These are phyloP conservation scores for Begonia peltatifolia DNA, from an alignment of 306 rosid genomes.

Conservation along the genomic window DNA sequence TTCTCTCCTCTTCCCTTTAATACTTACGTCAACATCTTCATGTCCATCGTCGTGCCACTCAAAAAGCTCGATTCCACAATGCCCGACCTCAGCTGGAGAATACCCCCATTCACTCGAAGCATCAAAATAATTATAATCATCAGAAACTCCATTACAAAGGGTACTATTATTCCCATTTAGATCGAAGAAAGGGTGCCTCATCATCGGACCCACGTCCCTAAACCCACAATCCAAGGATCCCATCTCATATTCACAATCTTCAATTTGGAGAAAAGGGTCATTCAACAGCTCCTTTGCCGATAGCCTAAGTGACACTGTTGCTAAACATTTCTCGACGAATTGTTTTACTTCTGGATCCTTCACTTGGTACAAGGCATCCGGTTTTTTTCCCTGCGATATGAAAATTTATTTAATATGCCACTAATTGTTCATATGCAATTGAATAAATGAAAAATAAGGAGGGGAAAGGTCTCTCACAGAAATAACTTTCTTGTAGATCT, in stretches of 20 bases:
- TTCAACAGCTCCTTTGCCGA: slow-evolving; percentile 84
- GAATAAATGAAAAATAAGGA: not conserved
- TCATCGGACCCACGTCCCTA: slow-evolving; percentile 19
- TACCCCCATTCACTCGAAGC: slow-evolving; percentile 12
- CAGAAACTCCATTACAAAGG: slow-evolving; percentile 16
- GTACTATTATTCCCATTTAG: slow-evolving; percentile 19
- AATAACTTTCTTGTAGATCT: slow-evolving; percentile 90
- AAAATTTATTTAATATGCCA: too few species aligned
- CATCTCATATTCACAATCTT: slow-evolving; percentile 41
- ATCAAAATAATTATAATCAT: slow-evolving; percentile 30
- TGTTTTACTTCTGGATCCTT: slow-evolving; percentile 67
- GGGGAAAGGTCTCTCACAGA: slow-evolving; percentile 57
- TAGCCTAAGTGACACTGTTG: slow-evolving; percentile 57
- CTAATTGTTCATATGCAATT: too few species aligned
- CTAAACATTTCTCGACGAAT: slow-evolving; percentile 87
- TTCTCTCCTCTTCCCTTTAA: slow-evolving; percentile 12
- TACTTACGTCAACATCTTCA: slow-evolving; percentile 12
- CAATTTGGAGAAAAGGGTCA: slow-evolving; percentile 65
- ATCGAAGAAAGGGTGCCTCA: slow-evolving; percentile 35
- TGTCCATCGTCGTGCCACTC: slow-evolving; percentile 11
- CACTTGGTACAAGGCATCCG: slow-evolving; percentile 81
- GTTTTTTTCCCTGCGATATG: slow-evolving; percentile 56
- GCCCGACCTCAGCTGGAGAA: slow-evolving; percentile 3
- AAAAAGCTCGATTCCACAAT: slow-evolving; percentile 12
- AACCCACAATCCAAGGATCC: slow-evolving; percentile 11